Conservation (phyloP, 1,284 basidiomycete species). For the Sporisorium scitamineum region DNA sequence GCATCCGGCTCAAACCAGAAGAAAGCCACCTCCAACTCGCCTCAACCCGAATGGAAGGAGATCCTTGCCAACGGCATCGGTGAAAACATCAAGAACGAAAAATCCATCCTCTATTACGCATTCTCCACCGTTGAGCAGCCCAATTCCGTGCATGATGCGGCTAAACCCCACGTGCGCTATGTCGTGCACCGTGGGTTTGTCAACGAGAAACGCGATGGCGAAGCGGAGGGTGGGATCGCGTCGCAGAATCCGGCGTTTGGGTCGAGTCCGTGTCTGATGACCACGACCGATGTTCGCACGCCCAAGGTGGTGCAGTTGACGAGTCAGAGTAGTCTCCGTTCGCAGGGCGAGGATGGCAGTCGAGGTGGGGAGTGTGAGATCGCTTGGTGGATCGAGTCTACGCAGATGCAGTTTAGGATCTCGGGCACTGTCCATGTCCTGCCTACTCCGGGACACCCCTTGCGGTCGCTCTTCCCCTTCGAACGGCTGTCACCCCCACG, state of each 20-base stretch:
- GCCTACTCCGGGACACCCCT: slow-evolving; percentile 46
- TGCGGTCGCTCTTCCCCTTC: slow-evolving; percentile 47
- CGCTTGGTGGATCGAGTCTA: slow-evolving; percentile 69
- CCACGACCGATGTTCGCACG: slow-evolving; percentile 69
- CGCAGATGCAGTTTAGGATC: slow-evolving; percentile 69
- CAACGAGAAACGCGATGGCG: slow-evolving; percentile 66
- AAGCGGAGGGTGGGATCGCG: slow-evolving; percentile 49
- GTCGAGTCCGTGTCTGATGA: slow-evolving; percentile 64
- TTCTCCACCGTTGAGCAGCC: slow-evolving; percentile 56
- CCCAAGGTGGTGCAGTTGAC: slow-evolving; percentile 68
- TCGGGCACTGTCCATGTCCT: slow-evolving; percentile 67
- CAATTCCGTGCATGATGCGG: slow-evolving; percentile 51
- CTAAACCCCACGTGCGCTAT: slow-evolving; percentile 59
- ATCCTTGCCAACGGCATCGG: slow-evolving; percentile 50
- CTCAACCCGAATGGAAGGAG: slow-evolving; percentile 62
- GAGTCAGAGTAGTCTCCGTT: slow-evolving; percentile 36
- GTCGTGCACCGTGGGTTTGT: slow-evolving; percentile 70
- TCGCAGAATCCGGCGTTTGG: slow-evolving; percentile 53
- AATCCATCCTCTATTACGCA: slow-evolving; percentile 64
- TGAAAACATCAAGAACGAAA: slow-evolving; percentile 58
- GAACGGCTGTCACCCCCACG: slow-evolving; percentile 45
- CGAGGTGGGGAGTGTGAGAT: slow-evolving; percentile 62
- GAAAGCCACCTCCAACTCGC: slow-evolving; percentile 50
- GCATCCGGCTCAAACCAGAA: slow-evolving; percentile 23
- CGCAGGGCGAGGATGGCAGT: slow-evolving; percentile 31